Evolutionary conservation across 75 land plant genomes (phyloP), one percentile per base, ranked within the genome.

Genomic region (Gnetum montanum): DNA sequence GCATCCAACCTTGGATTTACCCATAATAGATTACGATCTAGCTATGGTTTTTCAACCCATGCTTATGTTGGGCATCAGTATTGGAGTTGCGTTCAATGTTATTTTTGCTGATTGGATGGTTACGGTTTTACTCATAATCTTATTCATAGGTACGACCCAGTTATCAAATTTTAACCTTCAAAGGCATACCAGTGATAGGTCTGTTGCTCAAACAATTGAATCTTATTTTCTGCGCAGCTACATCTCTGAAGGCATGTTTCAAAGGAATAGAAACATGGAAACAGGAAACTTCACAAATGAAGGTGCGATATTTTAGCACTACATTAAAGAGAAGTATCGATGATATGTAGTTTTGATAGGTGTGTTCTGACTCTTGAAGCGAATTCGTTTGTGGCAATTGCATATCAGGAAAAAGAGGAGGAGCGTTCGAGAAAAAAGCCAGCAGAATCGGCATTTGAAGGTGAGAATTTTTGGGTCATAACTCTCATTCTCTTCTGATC

Each of bases 11-110:
- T 22, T 70, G 8, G 73, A 83, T 28, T 62, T 78, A 73, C 93
- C 90, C 0, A 25, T 88, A 8, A 71, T 88, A 4, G 85, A 88
- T 47, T 88, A 84, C 54, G 90, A 84, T 48, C 43, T 85, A 43
- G 90, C 78, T 5, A 22, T 88, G 43, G 64, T 88, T 27, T 60
- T 88, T 24, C 85, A 80, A 64, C 93, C 93, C 4, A 81, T 77
- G 76, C 70, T 88, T 34, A 67, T 88, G 68, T 59, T 86, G 31
- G 91, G 91, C n/a, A 84, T 86, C n/a, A 83, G 88, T 30, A 69
- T 86, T 29, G 90, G 90, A 7, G 88, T 86, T 23, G 49, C 59
- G 12, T 73, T 76, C 64, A 86, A 86, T 69, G 91, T 86, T 25
- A 70, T 86, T 31, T 84, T 86, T 48, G 69, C 93, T 10, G 69